phyloP scores from a whole-genome alignment of 129 eudicot genomes.

The Flaveria robusta region DNA sequence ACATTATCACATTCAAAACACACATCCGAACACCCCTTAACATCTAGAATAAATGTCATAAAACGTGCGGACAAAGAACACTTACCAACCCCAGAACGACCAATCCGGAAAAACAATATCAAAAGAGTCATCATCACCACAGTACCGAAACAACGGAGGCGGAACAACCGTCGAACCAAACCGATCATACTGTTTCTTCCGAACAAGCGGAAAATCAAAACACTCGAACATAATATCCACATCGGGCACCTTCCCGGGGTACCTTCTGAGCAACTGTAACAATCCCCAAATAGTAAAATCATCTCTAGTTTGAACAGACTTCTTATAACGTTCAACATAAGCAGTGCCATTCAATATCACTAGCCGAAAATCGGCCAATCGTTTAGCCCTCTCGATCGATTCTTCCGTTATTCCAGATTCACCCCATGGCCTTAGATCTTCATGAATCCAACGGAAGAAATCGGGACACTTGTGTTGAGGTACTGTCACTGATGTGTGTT shows the following conservation, averaged over 20 bases:
- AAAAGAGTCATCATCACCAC: slow-evolving; percentile 54
- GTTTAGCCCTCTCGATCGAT: slow-evolving; percentile 57
- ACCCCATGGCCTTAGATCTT: slow-evolving; percentile 85
- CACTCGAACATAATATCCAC: slow-evolving; percentile 87
- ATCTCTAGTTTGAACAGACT: slow-evolving; percentile 66
- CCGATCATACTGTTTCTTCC: slow-evolving; percentile 22
- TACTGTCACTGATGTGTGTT: slow-evolving; percentile 10
- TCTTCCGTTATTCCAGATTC: slow-evolving; percentile 67
- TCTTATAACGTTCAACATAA: slow-evolving; percentile 52
- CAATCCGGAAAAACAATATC: slow-evolving; percentile 89
- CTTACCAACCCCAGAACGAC: slow-evolving; percentile 99
- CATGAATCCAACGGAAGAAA: slow-evolving; percentile 77
- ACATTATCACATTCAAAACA: too few species aligned
- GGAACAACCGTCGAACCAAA: slow-evolving; percentile 49
- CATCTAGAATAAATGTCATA: background rate
- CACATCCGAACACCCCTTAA: background rate
- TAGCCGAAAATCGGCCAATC: slow-evolving; percentile 70
- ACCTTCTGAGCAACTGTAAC: slow-evolving; percentile 73
- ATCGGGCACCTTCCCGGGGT: slow-evolving; percentile 84
- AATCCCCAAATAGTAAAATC: slow-evolving; percentile 85
- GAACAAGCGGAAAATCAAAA: slow-evolving; percentile 72
- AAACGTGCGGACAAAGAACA: background rate
- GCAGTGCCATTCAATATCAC: slow-evolving; percentile 69
- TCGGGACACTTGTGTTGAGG: slow-evolving; percentile 60
- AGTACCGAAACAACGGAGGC: slow-evolving; percentile 80